Base-by-base conservation (phyloP, 805 yeast species). In the Kuraishia ogatae region DNA sequence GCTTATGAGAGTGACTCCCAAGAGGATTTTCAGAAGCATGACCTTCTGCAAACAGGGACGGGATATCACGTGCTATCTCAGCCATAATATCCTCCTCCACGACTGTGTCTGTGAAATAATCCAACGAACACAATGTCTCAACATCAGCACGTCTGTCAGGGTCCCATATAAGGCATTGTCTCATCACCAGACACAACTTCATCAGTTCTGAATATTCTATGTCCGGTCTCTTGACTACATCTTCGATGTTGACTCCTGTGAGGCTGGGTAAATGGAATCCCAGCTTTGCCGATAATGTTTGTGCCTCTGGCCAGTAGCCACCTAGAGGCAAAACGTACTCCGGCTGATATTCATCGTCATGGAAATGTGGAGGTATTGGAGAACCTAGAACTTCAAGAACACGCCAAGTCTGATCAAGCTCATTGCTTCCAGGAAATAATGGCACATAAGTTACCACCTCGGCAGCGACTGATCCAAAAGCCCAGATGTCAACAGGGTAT, bases 401-500 rank as follows among this genome's bases (percentile, higher is more conserved):
- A 64, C 76, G 80, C 79, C 82, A 79, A 13, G 85, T 77, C 72
- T 92, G 97, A 64, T 92, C 96, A 52, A 84, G 62, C 64, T 88
- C 94, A 65, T 84, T 80, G 17, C 76, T 65, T 0, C 98, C 98
- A 0, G 97, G 96, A 64, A 93, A 89, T 39, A 92, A 72, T 1
- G 98, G 97, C 43, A 76, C 66, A 61, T 87, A 82, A 50, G 83
- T 83, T 22, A 89, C 87, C 50, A 83, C 75, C 65, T 88, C 96
- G 6, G 81, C 80, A 1, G 88, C 89, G 46, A 88, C 89, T 50
- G 84, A 79, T 1, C 91, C 96, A 73, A 87, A 88, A 0, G 96
- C 93, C 96, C 96, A 88, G 39, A 88, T 79, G 71, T 88, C 96
- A 43, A 86, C 79, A 1, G 94, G 90, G 58, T 71, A 79, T 0